Evolutionary conservation across 805 yeast genomes (phyloP).

Genomic region (Priceomyces fermenticarens): DNA sequence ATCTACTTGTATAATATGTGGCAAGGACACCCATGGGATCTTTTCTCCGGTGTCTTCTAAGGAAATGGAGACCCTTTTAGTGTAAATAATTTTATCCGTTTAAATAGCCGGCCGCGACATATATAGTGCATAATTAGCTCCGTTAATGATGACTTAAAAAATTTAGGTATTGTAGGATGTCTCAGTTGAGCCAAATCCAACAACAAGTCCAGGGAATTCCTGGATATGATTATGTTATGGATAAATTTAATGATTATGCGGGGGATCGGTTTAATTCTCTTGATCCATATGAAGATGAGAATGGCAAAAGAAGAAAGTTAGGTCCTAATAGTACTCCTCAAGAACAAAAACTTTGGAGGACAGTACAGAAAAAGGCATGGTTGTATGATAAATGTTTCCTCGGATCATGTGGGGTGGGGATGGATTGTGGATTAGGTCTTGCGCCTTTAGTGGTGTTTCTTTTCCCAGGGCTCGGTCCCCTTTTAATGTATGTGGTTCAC

Average conservation of each 20-base stretch:
- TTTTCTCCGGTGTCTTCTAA: conserved; percentile 50
- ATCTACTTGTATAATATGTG: conserved; percentile 55
- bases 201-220: conserved; percentile 43
- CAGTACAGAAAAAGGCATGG: conserved; percentile 80
- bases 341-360: conserved; percentile 70
- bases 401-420: conserved; percentile 65
- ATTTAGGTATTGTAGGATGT: not conserved
- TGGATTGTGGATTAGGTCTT: conserved; percentile 74
- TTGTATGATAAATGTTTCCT: conserved; percentile 76
- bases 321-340: conserved; percentile 50
- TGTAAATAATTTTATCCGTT: not conserved
- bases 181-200: conserved; percentile 20
- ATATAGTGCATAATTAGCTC: not conserved
- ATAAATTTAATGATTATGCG: conserved; percentile 62
- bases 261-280: conserved; percentile 61
- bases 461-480: conserved; percentile 83
- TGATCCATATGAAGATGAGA: conserved; percentile 63
- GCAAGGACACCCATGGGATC: conserved; percentile 56
- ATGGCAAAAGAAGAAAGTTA: conserved; percentile 60
- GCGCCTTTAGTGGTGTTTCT: conserved; percentile 66
- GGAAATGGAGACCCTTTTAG: conserved; percentile 14
- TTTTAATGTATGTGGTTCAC: conserved; percentile 76
- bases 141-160: not conserved
- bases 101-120: conserved; percentile 1
- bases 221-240: conserved; percentile 55